These are phyloP conservation scores for Rhodofomes roseus DNA, from an alignment of 1,284 basidiomycete species.

Conservation along the genomic window DNA sequence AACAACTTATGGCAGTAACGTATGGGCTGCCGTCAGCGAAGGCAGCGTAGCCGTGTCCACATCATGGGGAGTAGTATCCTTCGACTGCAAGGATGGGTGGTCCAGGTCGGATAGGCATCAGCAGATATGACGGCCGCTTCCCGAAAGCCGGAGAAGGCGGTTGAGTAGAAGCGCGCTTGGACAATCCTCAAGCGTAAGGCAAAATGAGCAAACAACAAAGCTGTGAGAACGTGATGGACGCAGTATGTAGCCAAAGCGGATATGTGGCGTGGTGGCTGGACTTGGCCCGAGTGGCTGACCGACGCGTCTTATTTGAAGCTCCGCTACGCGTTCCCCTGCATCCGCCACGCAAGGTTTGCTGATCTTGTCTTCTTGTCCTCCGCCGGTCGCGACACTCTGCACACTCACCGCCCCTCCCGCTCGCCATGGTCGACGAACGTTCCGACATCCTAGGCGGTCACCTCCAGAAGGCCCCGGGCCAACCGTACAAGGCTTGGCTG, in stretches of 20 bases:
- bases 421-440: constrained; percentile 31
- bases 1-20: no score
- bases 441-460: constrained; percentile 66
- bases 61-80: not conserved
- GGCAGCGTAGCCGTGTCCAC: not conserved
- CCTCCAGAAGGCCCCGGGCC: constrained; percentile 37
- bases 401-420: constrained; percentile 1
- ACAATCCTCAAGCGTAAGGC: not conserved
- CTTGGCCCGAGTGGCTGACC: not conserved
- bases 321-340: constrained; percentile 12
- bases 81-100: not conserved
- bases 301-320: constrained; percentile 11
- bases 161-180: not conserved
- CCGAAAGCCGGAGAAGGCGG: not conserved
- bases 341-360: constrained; percentile 7
- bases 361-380: constrained; percentile 2
- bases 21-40: no score
- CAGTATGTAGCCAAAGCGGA: not conserved
- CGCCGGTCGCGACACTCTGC: constrained; percentile 9
- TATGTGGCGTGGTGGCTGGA: not conserved
- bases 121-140: not conserved
- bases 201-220: not conserved
- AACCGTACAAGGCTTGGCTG: constrained; percentile 8
- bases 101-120: not conserved
- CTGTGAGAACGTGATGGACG: not conserved